Percentiles rank a stretch among this genome's conserved stretches.
Conservation (phyloP, 139 green algal species). For the Picochlorum sp. region DNA sequence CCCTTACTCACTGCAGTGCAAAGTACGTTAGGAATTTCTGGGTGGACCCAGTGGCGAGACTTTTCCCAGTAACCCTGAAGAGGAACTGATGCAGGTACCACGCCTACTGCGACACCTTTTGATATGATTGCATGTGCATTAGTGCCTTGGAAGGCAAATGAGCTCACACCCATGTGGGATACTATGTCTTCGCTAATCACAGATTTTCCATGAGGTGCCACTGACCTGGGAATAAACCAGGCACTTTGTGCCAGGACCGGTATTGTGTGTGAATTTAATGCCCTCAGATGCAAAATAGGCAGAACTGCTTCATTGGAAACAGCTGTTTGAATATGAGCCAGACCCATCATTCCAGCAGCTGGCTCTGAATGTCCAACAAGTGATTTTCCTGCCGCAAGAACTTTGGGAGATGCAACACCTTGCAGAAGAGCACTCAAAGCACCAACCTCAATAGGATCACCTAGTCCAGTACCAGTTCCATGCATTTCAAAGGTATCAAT, state of each 20-base stretch:
- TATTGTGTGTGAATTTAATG: constrained; percentile 23
- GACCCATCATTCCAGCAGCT: constrained; percentile 29
- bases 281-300: constrained; percentile 23
- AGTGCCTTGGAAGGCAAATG: constrained; percentile 79
- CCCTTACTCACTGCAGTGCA: background rate
- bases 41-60: constrained; percentile 34
- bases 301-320: background rate
- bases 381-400: constrained; percentile 37
- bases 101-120: background rate
- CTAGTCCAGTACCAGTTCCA: constrained; percentile 61
- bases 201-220: constrained; percentile 5
- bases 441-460: constrained; percentile 80
- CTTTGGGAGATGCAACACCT: constrained; percentile 3
- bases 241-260: background rate
- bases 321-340: constrained; percentile 21
- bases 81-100: background rate
- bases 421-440: constrained; percentile 33
- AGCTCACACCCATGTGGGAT: constrained; percentile 45
- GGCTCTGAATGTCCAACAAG: constrained; percentile 45
- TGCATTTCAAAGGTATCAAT: constrained; percentile 43
- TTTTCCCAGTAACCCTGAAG: constrained; percentile 20
- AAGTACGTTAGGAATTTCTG: background rate
- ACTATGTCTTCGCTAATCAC: background rate
- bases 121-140: constrained; percentile 60
- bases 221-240: constrained; percentile 32